Evolutionary conservation across 257 asterid genomes (phyloP), one percentile per base, ranked within the genome.

Genomic region (Capsicum pubescens): DNA sequence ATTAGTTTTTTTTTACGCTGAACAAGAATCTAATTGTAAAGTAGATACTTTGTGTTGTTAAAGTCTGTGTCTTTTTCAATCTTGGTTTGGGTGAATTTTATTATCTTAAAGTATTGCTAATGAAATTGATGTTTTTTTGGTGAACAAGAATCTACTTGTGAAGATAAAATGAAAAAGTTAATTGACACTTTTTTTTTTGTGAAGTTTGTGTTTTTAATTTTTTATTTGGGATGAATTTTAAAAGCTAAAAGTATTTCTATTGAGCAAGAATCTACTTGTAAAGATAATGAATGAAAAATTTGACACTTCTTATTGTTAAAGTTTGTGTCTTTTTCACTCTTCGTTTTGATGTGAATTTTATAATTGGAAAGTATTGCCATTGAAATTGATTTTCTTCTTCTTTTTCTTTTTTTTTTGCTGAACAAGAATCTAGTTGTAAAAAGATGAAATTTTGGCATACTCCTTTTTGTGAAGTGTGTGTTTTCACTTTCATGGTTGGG

Each of bases 201-300:
- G 14, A 76, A 76, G 48, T 52, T 50, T 76, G 14, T 76, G 60
- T 50, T 9, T 74, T 52, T 76, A 39, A 39, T 74, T 74, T 52
- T 19, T 26, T 52, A 46, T 1, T 13, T 76, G 6, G 9, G 48
- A 14, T 76, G 81, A 54, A 52, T 76, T 76, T 76, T 76, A 14
- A 12, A 52, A 52, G 52, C 21, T 52, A 0, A 76, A 76, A 76
- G 64, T 76, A 54, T 76, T 15, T 52, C 39, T 69, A 64, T 15
- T 26, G 66, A 77, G 55, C 32, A 14, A 15, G 64, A 77, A 14
- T 77, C 64, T 50, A 13, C 17, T 48, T 36, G 12, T 14, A 68
- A 68, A 44, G 48, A 36, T 39, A 4, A 36, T 15, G 21, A 36
- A 4, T 36, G 76, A 68, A 68, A 39, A 68, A 36, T 68, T 68